Percentiles rank a stretch among this genome's conserved stretches.
Evolutionary conservation across 192 early-diverging fungal genomes (phyloP).

Genomic region (Geranomyces michiganensis): DNA sequence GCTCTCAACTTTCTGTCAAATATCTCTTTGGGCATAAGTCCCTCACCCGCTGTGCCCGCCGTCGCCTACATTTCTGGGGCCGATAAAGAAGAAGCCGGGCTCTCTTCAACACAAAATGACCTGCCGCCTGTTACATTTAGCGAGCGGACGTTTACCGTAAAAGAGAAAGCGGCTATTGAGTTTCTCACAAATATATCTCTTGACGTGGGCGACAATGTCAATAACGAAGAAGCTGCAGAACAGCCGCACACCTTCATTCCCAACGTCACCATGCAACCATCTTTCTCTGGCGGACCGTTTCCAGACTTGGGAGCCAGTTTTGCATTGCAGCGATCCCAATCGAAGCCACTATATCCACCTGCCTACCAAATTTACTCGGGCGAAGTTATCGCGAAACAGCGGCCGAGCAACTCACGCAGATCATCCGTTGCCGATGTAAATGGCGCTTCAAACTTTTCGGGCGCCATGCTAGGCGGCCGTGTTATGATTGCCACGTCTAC

Average conservation of each 20-base stretch:
- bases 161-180: slow-evolving; percentile 27
- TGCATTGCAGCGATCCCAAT: not conserved
- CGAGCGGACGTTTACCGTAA: slow-evolving; percentile 4
- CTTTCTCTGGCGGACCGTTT: not conserved
- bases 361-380: slow-evolving; percentile 31
- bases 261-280: not conserved
- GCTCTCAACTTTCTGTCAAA: slow-evolving; percentile 27
- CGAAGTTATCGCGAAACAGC: slow-evolving; percentile 16
- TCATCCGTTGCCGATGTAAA: slow-evolving; percentile 2
- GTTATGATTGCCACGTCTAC: slow-evolving; percentile 24
- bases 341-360: slow-evolving; percentile 9
- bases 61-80: not conserved
- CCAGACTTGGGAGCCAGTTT: slow-evolving; percentile 3
- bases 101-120: not conserved
- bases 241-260: not conserved
- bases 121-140: not conserved
- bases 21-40: slow-evolving; percentile 6
- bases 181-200: slow-evolving; percentile 29
- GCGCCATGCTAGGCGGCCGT: slow-evolving; percentile 13
- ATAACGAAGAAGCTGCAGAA: not conserved
- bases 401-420: not conserved
- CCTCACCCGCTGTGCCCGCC: not conserved
- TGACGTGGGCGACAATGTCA: not conserved
- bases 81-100: not conserved
- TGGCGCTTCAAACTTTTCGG: not conserved